Percentiles rank a stretch among this genome's conserved stretches.
Conservation (phyloP, 2,329 filamentous ascomycete genomes). For the Botrytis medusae region DNA sequence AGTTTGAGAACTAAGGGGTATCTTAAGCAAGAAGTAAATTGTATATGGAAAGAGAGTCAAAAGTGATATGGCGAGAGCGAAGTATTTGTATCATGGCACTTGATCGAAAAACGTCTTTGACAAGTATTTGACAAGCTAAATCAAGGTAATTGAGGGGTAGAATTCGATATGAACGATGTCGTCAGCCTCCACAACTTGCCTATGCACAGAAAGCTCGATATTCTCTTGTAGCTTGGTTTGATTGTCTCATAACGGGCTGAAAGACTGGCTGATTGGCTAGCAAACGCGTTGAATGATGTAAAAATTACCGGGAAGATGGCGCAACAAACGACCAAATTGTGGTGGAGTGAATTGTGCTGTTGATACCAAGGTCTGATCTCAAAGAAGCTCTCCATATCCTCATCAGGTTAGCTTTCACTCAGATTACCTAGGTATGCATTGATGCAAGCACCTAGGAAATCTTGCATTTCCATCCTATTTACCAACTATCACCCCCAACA, state of each 20-base stretch:
- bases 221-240: not conserved
- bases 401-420: not conserved
- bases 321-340: conserved; percentile 10
- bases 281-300: conserved; percentile 12
- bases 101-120: not conserved
- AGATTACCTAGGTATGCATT: not conserved
- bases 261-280: not conserved
- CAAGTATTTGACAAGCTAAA: not conserved
- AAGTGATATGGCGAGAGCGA: not conserved
- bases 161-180: conserved; percentile 16
- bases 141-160: conserved; percentile 19
- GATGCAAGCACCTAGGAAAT: not conserved
- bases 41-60: not conserved
- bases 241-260: not conserved
- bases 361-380: not conserved
- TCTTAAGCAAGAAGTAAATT: conserved; percentile 16
- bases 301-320: not conserved
- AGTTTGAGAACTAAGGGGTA: conserved; percentile 13
- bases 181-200: conserved; percentile 11
- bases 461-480: not conserved
- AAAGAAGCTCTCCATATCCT: conserved; percentile 5
- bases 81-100: conserved; percentile 8
- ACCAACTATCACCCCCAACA: not conserved
- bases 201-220: not conserved
- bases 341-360: not conserved